Percentiles rank a stretch among this genome's conserved stretches.
Conservation (phyloP, 129 eudicot genomes). For the Calendula officinalis region DNA sequence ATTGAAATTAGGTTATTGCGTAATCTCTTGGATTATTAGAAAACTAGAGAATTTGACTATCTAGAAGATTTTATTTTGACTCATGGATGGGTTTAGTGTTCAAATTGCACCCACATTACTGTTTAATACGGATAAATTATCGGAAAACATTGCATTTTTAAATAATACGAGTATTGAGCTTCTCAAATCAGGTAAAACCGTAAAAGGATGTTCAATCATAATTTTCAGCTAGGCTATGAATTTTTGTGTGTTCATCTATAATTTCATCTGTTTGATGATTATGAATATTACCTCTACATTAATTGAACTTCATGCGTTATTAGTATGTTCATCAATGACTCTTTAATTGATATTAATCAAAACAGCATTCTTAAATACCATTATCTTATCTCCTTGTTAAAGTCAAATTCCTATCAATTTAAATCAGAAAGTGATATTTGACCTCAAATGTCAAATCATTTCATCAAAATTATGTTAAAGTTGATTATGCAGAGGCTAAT, state of each 20-base stretch:
- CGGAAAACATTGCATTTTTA: background rate
- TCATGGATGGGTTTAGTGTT: constrained; percentile 16
- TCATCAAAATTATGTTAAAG: background rate
- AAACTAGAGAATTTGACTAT: constrained; percentile 11
- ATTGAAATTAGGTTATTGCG: constrained; percentile 7
- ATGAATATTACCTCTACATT: constrained; percentile 4
- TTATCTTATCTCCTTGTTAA: background rate
- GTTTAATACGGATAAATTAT: too few species aligned
- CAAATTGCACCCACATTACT: constrained; percentile 4
- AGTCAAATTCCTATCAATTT: background rate
- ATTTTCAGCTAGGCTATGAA: too few species aligned
- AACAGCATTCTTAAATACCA: background rate
- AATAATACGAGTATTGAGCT: too few species aligned
- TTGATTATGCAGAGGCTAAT: constrained; percentile 17
- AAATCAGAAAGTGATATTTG: background rate
- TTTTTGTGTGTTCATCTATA: too few species aligned
- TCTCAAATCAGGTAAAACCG: too few species aligned
- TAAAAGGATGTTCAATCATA: too few species aligned
- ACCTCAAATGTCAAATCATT: background rate
- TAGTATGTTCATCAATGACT: constrained; percentile 9
- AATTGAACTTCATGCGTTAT: constrained; percentile 8
- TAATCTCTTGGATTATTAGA: constrained; percentile 15
- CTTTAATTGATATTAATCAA: background rate
- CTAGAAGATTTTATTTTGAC: constrained; percentile 14
- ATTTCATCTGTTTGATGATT: background rate